phyloP scores from a whole-genome alignment of 2,329 filamentous ascomycete genomes.

The Thelonectria blattea region DNA sequence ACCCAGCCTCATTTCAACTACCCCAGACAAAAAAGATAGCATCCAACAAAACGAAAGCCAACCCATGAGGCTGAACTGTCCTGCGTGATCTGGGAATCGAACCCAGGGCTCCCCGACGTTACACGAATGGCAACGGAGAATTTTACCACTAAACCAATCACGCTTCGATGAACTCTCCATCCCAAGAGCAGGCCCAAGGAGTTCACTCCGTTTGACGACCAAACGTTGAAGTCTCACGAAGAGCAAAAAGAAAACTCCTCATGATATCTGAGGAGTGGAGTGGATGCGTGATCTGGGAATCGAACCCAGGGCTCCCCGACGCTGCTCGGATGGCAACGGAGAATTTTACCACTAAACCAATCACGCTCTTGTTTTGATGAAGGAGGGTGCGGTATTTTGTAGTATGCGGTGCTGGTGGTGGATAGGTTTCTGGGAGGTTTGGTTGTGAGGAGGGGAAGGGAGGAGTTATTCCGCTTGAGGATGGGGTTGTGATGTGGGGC shows the following conservation, averaged over 20 bases:
- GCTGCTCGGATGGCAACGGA: slow-evolving; percentile 1
- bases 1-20: not conserved
- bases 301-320: slow-evolving; percentile 1
- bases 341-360: slow-evolving; percentile 3
- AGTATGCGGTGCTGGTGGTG: not conserved
- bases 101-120: slow-evolving; percentile 1
- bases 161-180: not conserved
- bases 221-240: not conserved
- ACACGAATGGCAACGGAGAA: not conserved
- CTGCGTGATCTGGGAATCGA: slow-evolving; percentile 2
- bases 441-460: not conserved
- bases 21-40: not conserved
- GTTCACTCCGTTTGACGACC: not conserved
- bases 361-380: not conserved
- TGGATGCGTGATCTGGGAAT: not conserved
- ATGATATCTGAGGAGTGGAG: no score
- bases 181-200: not conserved
- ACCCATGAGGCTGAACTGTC: not conserved
- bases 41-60: not conserved
- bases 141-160: slow-evolving; percentile 1
- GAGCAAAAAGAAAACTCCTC: not conserved
- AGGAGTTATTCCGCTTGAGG: not conserved
- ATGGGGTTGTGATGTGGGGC: not conserved
- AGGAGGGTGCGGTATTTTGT: not conserved
- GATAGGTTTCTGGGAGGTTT: not conserved